Conservation (phyloP, 352 stramenopile genomes). For the Phytophthora macrochlamydospora region DNA sequence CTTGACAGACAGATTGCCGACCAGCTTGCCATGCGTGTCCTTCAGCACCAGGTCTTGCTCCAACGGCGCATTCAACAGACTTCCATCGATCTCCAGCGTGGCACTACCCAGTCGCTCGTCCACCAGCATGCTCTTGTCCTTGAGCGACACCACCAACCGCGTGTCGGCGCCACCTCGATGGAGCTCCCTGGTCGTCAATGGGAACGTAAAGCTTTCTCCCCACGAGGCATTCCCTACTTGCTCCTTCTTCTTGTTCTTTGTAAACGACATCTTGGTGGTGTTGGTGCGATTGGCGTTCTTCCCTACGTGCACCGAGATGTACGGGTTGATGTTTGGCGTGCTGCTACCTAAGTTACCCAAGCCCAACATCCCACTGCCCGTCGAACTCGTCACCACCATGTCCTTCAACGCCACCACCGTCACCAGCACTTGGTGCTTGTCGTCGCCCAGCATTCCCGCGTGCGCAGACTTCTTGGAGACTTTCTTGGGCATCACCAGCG, state of each 20-base stretch:
- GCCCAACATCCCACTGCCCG: slow-evolving; percentile 66
- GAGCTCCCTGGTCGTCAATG: slow-evolving; percentile 59
- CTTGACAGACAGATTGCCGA: slow-evolving; percentile 41
- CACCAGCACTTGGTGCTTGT: slow-evolving; percentile 77
- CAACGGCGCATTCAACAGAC: slow-evolving; percentile 24
- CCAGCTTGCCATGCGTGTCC: slow-evolving; percentile 27
- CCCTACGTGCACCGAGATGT: slow-evolving; percentile 79
- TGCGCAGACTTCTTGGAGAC: slow-evolving; percentile 38
- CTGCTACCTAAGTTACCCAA: slow-evolving; percentile 78
- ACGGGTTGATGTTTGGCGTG: slow-evolving; percentile 80
- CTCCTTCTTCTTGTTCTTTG: slow-evolving; percentile 50
- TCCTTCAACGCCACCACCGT: slow-evolving; percentile 62
- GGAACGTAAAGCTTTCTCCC: slow-evolving; percentile 87
- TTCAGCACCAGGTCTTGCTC: slow-evolving; percentile 40
- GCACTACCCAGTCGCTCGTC: slow-evolving; percentile 37
- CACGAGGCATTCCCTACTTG: slow-evolving; percentile 55
- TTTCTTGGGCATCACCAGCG: slow-evolving; percentile 66
- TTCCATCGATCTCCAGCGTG: slow-evolving; percentile 33
- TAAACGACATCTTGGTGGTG: slow-evolving; percentile 69
- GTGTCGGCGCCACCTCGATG: slow-evolving; percentile 30
- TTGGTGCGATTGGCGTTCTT: slow-evolving; percentile 75
- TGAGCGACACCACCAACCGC: slow-evolving; percentile 40
- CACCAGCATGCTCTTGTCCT: slow-evolving; percentile 49
- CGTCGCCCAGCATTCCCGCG: slow-evolving; percentile 40
- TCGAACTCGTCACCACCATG: slow-evolving; percentile 69